Evolutionary conservation across 176 grass and related monocot species (phyloP), one percentile per base, ranked within the genome.

Genomic region (Phyllostachys edulis): DNA sequence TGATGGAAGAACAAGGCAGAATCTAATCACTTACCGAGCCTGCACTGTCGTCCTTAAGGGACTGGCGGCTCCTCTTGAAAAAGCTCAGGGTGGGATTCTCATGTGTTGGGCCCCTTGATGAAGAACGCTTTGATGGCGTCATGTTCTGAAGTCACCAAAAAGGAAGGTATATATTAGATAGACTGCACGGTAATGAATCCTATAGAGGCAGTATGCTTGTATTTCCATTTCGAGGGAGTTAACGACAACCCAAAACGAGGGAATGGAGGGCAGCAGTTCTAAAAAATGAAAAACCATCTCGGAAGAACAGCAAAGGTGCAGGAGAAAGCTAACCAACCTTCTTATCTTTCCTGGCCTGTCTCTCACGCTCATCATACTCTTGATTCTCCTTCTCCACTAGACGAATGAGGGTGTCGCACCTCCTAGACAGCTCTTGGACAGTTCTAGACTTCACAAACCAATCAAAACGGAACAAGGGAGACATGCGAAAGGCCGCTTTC

Each of bases 381-480:
- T 94, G 90, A 64, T 90, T 94, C 87, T 94, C 88, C 78, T 92
- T 94, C 90, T 94, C 93, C 26, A 94, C 93, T 12, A 94, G 85
- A 15, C 93, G 87, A 47, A 94, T 88, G 73, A 94, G 90, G 32
- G 93, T 94, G 76, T 94, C 93, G 21, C 93, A 90, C 32, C 93
- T 88, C 55, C 90, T 92, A 80, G 89, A 85, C 44, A 94, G 72
- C 69, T 94, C 93, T 67, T 94, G 93, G 63, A 82, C 85, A 17
- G 93, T 92, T 17, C 93, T 88, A 10, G 93, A 94, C 61, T 94
- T 91, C 66, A 94, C 93, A 80, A 94, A 94, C 93, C 93, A 94
- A 83, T 92, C 93, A 56, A 94, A 92, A 27, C 93, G 87, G 42
- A 94, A 94, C 87, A 94, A 81, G 38, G 85, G 82, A 15, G 88